Conservation (phyloP, 1,139 yeast species). For the Taphrina pruni region DNA sequence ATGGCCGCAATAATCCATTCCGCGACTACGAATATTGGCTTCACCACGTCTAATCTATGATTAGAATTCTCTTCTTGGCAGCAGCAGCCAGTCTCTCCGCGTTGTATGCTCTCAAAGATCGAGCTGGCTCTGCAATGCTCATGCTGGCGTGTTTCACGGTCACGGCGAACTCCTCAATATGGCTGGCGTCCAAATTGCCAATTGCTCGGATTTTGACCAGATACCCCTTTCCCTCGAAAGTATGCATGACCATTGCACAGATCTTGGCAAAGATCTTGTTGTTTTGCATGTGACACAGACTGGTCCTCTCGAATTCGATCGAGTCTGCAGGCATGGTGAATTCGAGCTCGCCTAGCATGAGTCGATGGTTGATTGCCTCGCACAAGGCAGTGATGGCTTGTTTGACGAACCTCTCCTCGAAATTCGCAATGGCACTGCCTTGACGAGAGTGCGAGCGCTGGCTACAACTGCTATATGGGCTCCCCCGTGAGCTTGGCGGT, state of each 20-base stretch:
- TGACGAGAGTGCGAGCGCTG: background rate
- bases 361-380: constrained; percentile 8
- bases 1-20: background rate
- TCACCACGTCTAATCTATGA: background rate
- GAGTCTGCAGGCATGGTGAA: constrained; percentile 19
- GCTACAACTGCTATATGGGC: constrained; percentile 10
- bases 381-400: background rate
- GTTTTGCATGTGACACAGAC: constrained; percentile 12
- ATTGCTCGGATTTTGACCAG: background rate
- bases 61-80: constrained; percentile 9
- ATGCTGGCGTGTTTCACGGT: constrained; percentile 14
- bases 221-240: constrained; percentile 1
- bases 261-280: constrained; percentile 7
- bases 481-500: constrained; percentile 9
- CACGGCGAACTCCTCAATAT: background rate
- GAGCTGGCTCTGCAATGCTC: constrained; percentile 4
- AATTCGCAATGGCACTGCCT: constrained; percentile 4
- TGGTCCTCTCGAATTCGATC: constrained; percentile 14
- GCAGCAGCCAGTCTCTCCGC: constrained; percentile 9
- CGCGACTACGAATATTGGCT: background rate
- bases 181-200: background rate
- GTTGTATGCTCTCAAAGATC: background rate
- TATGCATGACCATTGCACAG: background rate
- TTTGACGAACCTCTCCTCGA: constrained; percentile 6
- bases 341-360: background rate